Evolutionary conservation across 1,284 basidiomycete genomes (phyloP).

Genomic region (Apiotrichum siamense): DNA sequence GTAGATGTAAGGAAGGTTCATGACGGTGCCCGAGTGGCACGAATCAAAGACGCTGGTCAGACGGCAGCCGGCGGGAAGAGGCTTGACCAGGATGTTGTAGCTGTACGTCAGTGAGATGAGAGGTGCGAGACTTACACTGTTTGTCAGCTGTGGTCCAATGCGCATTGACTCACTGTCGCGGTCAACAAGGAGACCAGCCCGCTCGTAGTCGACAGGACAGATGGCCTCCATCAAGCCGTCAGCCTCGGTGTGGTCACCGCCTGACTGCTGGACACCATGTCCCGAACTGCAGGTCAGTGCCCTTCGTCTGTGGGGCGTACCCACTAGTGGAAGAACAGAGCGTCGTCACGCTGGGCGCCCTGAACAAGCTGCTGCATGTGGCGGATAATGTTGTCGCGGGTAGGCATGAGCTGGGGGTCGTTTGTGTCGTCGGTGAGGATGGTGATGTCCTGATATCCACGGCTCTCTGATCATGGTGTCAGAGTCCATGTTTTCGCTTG

Average conservation of each 20-base stretch:
- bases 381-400: conserved; percentile 71
- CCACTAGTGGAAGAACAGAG: conserved; percentile 75
- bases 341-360: conserved; percentile 72
- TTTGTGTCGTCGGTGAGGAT: conserved; percentile 72
- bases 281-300: conserved; percentile 48
- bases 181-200: conserved; percentile 70
- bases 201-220: conserved; percentile 74
- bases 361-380: conserved; percentile 84
- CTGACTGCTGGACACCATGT: conserved; percentile 73
- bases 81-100: conserved; percentile 54
- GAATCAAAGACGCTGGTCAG: conserved; percentile 81
- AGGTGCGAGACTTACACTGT: neutral
- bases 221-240: conserved; percentile 56
- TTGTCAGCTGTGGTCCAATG: neutral
- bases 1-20: conserved; percentile 58
- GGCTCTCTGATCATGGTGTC: conserved; percentile 45
- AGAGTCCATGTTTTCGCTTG: neutral
- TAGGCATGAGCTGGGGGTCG: conserved; percentile 63
- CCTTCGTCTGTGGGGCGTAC: neutral
- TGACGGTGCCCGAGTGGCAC: conserved; percentile 45
- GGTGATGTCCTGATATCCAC: conserved; percentile 68
- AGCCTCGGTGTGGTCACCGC: conserved; percentile 55
- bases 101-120: conserved; percentile 15
- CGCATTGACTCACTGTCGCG: conserved; percentile 35
- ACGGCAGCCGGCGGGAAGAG: conserved; percentile 76